Evolutionary conservation across 345 rosid genomes (phyloP).

Genomic region (Microcos paniculata): DNA sequence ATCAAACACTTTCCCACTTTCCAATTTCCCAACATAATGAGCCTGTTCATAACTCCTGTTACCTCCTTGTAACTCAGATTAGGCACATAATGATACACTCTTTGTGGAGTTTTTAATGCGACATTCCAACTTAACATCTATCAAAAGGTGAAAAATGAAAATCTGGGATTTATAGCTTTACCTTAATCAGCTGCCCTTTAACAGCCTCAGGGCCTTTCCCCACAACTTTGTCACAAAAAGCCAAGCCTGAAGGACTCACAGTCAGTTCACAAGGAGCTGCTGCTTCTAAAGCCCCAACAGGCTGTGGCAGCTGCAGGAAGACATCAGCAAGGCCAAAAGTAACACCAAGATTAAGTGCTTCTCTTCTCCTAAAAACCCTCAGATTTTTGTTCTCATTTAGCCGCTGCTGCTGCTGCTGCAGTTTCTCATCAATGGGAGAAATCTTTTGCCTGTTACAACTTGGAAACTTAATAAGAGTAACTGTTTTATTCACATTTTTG

Average conservation of each 20-base stretch:
- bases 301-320: slow-evolving; percentile 23
- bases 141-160: background rate
- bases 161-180: background rate
- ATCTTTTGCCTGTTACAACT: slow-evolving; percentile 12
- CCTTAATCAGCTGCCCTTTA: slow-evolving; percentile 89
- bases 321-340: slow-evolving; percentile 34
- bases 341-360: slow-evolving; percentile 48
- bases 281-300: slow-evolving; percentile 50
- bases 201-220: slow-evolving; percentile 78
- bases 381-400: slow-evolving; percentile 20
- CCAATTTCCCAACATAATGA: slow-evolving; percentile 85
- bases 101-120: background rate
- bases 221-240: slow-evolving; percentile 72
- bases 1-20: slow-evolving; percentile 81
- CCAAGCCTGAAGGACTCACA: slow-evolving; percentile 83
- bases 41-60: slow-evolving; percentile 61
- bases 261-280: slow-evolving; percentile 56
- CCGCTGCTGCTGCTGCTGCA: background rate
- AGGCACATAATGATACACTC: background rate
- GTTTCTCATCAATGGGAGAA: background rate
- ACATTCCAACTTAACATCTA: background rate
- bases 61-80: no score
- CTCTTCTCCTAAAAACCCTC: slow-evolving; percentile 52
- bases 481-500: slow-evolving; percentile 15
- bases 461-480: slow-evolving; percentile 19